These are phyloP conservation scores for Mucor indicus DNA, from an alignment of 371 early-diverging fungal genomes.

Conservation along the genomic window DNA sequence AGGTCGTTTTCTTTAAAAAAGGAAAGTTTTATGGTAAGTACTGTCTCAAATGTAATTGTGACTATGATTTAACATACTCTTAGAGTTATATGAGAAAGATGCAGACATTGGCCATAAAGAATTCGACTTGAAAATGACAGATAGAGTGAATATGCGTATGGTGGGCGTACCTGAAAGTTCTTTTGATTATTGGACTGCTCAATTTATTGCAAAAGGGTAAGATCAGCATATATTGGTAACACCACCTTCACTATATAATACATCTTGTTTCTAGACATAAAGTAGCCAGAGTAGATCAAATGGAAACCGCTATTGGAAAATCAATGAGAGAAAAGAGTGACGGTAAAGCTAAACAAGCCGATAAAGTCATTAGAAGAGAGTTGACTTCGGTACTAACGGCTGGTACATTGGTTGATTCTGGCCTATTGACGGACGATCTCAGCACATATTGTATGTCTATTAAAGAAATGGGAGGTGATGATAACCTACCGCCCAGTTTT, in stretches of 20 bases:
- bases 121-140: slow-evolving; percentile 97
- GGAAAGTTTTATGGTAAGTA: slow-evolving; percentile 97
- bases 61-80: too few species aligned
- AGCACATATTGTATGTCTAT: slow-evolving; percentile 93
- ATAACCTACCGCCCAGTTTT: slow-evolving; percentile 46
- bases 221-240: background rate
- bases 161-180: slow-evolving; percentile 97
- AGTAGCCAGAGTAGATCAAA: slow-evolving; percentile 98
- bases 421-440: slow-evolving; percentile 83
- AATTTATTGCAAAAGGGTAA: slow-evolving; percentile 95
- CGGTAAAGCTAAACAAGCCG: slow-evolving; percentile 49
- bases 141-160: slow-evolving; percentile 99
- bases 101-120: slow-evolving; percentile 97
- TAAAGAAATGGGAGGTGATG: slow-evolving; percentile 51
- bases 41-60: too few species aligned
- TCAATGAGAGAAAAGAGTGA: slow-evolving; percentile 82
- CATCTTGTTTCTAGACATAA: slow-evolving; percentile 56
- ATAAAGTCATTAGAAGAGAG: slow-evolving; percentile 94
- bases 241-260: background rate
- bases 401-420: slow-evolving; percentile 93
- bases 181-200: slow-evolving; percentile 95
- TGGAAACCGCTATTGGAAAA: slow-evolving; percentile 96
- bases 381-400: slow-evolving; percentile 92
- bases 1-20: slow-evolving; percentile 98
- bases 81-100: slow-evolving; percentile 99